Conservation (phyloP, 148 eudicot species). For the Cornus controversa region DNA sequence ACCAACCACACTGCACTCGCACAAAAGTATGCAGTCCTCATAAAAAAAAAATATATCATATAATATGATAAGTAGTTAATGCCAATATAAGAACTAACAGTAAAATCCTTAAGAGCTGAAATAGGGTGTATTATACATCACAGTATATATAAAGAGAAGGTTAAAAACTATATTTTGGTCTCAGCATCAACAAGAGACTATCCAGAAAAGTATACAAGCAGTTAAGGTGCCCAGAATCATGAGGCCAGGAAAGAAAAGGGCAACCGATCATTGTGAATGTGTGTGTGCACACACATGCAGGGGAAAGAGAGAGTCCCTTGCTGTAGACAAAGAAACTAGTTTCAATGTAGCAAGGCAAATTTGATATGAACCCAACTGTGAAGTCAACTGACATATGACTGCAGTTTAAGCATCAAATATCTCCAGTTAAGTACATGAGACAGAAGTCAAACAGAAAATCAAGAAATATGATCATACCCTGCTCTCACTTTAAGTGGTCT, state of each 20-base stretch:
- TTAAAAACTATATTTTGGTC: background rate
- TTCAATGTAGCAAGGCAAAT: no score
- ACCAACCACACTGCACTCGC: slow-evolving; percentile 33
- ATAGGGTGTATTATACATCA: background rate
- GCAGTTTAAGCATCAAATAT: no score
- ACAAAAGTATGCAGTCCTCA: background rate
- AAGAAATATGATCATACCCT: slow-evolving; percentile 17
- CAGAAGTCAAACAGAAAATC: background rate
- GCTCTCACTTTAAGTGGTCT: slow-evolving; percentile 27
- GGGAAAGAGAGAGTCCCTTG: no score
- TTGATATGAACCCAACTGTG: no score
- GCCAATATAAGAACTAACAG: background rate
- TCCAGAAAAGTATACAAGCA: background rate
- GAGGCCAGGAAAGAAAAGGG: background rate
- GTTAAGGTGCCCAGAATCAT: background rate
- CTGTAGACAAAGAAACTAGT: no score
- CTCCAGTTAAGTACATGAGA: no score
- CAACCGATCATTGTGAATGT: background rate
- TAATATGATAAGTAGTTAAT: background rate
- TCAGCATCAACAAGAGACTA: background rate
- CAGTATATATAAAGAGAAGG: background rate
- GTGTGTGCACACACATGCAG: background rate
- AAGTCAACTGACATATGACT: no score
- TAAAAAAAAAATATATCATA: background rate
- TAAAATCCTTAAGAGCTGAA: slow-evolving; percentile 3